phyloP scores from a whole-genome alignment of 768 basidiomycete genomes.

The Termitomyces eurrhizus region DNA sequence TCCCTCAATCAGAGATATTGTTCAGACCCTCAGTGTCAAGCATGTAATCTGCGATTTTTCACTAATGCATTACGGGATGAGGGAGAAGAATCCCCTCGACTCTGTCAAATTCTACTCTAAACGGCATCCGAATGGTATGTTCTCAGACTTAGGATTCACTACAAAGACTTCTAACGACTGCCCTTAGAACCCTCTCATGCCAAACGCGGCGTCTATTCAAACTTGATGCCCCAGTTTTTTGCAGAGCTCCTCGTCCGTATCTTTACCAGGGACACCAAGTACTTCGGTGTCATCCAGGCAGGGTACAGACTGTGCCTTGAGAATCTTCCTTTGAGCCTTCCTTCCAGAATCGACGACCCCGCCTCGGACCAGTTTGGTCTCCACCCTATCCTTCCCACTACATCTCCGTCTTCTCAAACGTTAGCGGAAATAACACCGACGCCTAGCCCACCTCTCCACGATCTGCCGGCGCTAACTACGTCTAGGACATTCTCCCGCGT shows the following conservation, averaged over 20 bases:
- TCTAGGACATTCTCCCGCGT: conserved; percentile 17
- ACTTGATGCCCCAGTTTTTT: conserved; percentile 57
- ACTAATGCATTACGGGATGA: no score
- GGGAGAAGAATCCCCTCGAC: conserved; percentile 63
- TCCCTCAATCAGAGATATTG: conserved; percentile 20
- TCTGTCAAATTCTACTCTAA: conserved; percentile 65
- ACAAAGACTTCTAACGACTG: background rate
- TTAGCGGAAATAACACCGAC: conserved; percentile 5
- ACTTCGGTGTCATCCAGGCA: conserved; percentile 60
- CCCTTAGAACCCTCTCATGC: conserved; percentile 41
- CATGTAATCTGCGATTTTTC: conserved; percentile 41
- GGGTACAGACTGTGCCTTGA: conserved; percentile 37
- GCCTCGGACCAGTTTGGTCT: background rate
- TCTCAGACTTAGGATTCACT: background rate
- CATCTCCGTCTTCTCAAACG: background rate
- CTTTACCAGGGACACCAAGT: conserved; percentile 56
- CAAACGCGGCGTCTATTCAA: conserved; percentile 14
- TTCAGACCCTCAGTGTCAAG: conserved; percentile 32
- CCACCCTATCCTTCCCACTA: background rate
- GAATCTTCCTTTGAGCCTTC: background rate
- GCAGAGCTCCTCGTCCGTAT: conserved; percentile 68
- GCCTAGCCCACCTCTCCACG: no score
- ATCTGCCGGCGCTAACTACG: no score
- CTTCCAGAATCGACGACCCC: background rate
- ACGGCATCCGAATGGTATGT: conserved; percentile 31